Conservation (phyloP, 495 filamentous ascomycete species). For the Glarea lozoyensis region DNA sequence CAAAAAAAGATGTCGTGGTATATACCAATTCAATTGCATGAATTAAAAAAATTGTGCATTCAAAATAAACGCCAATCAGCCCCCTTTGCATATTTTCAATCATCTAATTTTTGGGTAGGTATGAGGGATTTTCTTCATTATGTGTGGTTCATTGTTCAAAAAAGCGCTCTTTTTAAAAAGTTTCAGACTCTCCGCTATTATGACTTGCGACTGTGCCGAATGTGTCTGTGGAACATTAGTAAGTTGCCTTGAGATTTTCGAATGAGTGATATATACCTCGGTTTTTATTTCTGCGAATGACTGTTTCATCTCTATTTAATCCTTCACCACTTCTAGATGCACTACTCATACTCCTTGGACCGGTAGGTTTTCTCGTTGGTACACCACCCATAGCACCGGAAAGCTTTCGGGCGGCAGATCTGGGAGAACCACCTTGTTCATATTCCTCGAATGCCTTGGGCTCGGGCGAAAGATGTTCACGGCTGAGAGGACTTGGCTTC, state of each 20-base stretch:
- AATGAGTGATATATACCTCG: slow-evolving; percentile 30
- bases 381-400: slow-evolving; percentile 15
- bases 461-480: slow-evolving; percentile 17
- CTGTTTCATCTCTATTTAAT: slow-evolving; percentile 40
- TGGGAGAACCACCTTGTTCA: slow-evolving; percentile 15
- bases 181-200: slow-evolving; percentile 41
- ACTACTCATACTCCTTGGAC: slow-evolving; percentile 23
- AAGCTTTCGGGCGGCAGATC: slow-evolving; percentile 14
- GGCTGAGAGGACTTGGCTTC: slow-evolving; percentile 22
- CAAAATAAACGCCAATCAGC: not conserved
- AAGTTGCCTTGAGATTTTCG: not conserved
- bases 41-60: too few species aligned
- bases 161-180: slow-evolving; percentile 39
- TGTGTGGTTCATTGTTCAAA: not conserved
- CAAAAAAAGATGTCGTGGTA: too few species aligned
- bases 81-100: not conserved
- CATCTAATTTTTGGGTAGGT: too few species aligned
- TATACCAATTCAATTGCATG: too few species aligned
- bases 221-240: slow-evolving; percentile 34
- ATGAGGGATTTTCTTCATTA: not conserved
- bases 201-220: slow-evolving; percentile 36
- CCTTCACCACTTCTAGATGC: slow-evolving; percentile 25
- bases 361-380: slow-evolving; percentile 21
- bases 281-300: slow-evolving; percentile 35
- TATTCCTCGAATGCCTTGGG: slow-evolving; percentile 1